These are phyloP conservation scores for Citeromyces hawaiiensis DNA, from an alignment of 1,139 yeast genomes.

Conservation along the genomic window DNA sequence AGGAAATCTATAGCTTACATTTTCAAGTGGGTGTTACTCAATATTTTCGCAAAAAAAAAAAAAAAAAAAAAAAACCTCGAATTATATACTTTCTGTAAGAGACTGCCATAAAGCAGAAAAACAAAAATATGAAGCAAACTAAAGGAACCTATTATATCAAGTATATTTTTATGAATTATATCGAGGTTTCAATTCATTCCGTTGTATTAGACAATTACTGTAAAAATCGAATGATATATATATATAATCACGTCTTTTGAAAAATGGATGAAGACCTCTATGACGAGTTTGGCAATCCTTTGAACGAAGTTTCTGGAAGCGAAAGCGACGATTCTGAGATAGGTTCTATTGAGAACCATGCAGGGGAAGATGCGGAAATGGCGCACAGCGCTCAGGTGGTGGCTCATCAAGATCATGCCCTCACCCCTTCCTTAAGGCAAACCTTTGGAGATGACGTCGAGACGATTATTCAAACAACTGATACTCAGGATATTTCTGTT, in stretches of 20 bases:
- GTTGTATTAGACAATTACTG: too few relatives aligned
- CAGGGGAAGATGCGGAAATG: conserved; percentile 9
- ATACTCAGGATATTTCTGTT: conserved; percentile 36
- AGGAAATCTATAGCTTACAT: too few relatives aligned
- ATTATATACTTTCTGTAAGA: too few relatives aligned
- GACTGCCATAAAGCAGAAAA: too few relatives aligned
- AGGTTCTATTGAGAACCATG: conserved; percentile 2
- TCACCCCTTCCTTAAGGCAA: conserved; percentile 26
- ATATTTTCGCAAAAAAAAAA: too few relatives aligned
- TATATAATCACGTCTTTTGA: background rate
- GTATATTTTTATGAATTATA: too few relatives aligned
- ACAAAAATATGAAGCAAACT: too few relatives aligned
- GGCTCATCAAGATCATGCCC: conserved; percentile 29
- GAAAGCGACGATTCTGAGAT: conserved; percentile 17
- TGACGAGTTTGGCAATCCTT: conserved; percentile 76
- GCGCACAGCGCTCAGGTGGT: conserved; percentile 8
- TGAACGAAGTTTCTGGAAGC: conserved; percentile 37
- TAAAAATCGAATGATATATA: too few relatives aligned
- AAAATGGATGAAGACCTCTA: conserved; percentile 40
- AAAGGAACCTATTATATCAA: too few relatives aligned
- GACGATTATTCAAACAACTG: conserved; percentile 43
- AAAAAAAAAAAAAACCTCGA: too few relatives aligned
- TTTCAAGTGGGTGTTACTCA: too few relatives aligned
- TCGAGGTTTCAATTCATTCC: too few relatives aligned
- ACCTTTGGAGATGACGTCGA: conserved; percentile 52